A percentile compares a stretch with the other conserved stretches of the same genome.
Conservation (phyloP, 2,329 filamentous ascomycete genomes). For the Periconia digitata region DNA sequence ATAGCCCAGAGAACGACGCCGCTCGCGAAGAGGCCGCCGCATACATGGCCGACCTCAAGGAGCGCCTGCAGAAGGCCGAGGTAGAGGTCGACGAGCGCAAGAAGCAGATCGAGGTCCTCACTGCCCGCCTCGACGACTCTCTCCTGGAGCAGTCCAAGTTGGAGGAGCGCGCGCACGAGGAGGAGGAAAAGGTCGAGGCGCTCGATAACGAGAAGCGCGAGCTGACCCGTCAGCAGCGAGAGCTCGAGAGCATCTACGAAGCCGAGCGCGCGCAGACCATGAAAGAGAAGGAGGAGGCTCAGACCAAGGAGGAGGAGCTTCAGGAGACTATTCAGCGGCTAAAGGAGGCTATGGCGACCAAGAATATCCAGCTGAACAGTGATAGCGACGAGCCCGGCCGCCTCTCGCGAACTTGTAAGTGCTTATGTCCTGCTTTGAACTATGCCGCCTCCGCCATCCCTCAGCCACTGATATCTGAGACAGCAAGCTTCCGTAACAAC, state of each 20-base stretch:
- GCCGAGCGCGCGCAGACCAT: slow-evolving; percentile 82
- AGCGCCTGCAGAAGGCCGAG: slow-evolving; percentile 80
- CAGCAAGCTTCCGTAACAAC: slow-evolving; percentile 50
- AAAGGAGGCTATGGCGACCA: slow-evolving; percentile 84
- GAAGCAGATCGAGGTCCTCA: slow-evolving; percentile 82
- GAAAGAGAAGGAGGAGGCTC: slow-evolving; percentile 89
- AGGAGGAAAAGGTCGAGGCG: slow-evolving; percentile 77
- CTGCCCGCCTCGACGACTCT: slow-evolving; percentile 83
- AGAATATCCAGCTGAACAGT: slow-evolving; percentile 59
- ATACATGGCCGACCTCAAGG: slow-evolving; percentile 80
- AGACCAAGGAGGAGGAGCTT: slow-evolving; percentile 84
- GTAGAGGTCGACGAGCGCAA: slow-evolving; percentile 73
- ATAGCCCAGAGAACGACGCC: slow-evolving; percentile 35
- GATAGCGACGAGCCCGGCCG: slow-evolving; percentile 46
- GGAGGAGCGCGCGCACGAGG: slow-evolving; percentile 85
- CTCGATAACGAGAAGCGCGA: slow-evolving; percentile 86
- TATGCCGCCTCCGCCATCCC: background rate
- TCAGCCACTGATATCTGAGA: slow-evolving; percentile 20
- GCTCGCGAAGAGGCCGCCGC: slow-evolving; percentile 74
- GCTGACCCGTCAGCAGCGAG: slow-evolving; percentile 76
- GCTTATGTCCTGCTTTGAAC: background rate
- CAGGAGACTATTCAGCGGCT: slow-evolving; percentile 85
- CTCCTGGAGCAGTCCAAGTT: slow-evolving; percentile 79
- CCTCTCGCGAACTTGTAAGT: slow-evolving; percentile 55
- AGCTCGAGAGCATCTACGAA: slow-evolving; percentile 92